Base-by-base conservation (phyloP, 75 land plant genomes). In the Isoetes taiwanensis region DNA sequence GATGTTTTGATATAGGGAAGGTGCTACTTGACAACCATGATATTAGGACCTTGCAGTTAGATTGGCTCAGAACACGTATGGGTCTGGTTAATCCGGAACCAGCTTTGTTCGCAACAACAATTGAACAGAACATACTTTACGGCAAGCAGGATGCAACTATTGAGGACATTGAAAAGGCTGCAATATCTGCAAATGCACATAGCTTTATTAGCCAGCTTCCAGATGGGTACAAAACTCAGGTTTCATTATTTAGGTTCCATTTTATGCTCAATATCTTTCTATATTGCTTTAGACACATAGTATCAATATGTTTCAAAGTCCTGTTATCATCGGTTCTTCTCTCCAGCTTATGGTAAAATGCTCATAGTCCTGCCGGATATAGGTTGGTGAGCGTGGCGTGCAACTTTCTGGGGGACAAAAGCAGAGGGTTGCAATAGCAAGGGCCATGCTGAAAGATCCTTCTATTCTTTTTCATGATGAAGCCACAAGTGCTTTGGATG, bases 401-500 rank as follows among this genome's bases (percentile, higher is more conserved):
- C 50, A 46, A 23, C 19, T 46, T 4, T 46, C 50, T 19, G 50
- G 50, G 8, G 50, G 50, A 6, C 50, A 46, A n/a, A 46, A 46
- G n/a, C 50, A 46, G n/a, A 5, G 50, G 4, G 23, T 46, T 3
- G 50, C 50, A 46, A 46, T 46, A 5, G 50, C 50, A n/a, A 46
- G 50, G n/a, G 50, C 50, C n/a, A 46, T 46, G 12, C 4, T 46
- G 6, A 46, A 46, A n/a, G 23, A 46, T 46, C 50, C 50, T 4
- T 46, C 50, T n/a, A 46, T 46, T 46, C 19, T 46, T 46, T 4
- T 46, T 46, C n/a, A n/a, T n/a, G 50, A 46, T n/a, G 50, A 46
- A 46, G 50, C 50, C 16, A 46, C 50, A 6, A 46, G 50, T 19
- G 50, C 50, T 19, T 19, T 46, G 6, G 50, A 46, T n/a, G 50